Conservation (phyloP, 202 grass and related monocot genomes). For the Panicum hallii region DNA sequence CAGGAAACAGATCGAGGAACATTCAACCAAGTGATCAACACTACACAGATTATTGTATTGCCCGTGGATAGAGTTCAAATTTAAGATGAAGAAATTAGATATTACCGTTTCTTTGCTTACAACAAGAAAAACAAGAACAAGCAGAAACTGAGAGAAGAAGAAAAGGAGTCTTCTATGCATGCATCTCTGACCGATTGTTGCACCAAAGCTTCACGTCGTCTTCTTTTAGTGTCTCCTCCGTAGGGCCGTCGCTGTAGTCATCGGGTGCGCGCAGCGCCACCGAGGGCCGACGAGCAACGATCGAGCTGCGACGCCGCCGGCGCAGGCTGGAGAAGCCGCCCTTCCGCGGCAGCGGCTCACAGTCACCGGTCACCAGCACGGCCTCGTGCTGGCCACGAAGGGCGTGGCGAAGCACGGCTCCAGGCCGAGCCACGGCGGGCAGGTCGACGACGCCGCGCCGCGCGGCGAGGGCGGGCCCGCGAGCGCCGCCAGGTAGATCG, state of each 20-base stretch:
- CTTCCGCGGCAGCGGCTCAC: neutral
- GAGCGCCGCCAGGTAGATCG: conserved; percentile 54
- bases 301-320: neutral
- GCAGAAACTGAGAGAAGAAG: neutral
- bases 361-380: neutral
- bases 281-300: too few relatives aligned
- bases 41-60: neutral
- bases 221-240: neutral
- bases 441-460: neutral
- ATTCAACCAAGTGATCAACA: neutral
- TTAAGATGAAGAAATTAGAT: too few relatives aligned
- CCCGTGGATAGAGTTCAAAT: neutral
- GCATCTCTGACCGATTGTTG: neutral
- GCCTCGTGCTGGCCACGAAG: conserved; percentile 41
- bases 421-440: conserved; percentile 51
- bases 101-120: neutral
- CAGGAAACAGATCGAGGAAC: neutral
- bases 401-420: conserved; percentile 62
- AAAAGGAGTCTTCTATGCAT: neutral
- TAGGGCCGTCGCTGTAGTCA: neutral
- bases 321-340: neutral
- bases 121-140: neutral
- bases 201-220: neutral
- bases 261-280: neutral
- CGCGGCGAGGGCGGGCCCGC: neutral